Conservation (phyloP, 768 basidiomycete species). For the Phylloporus scabripes region DNA sequence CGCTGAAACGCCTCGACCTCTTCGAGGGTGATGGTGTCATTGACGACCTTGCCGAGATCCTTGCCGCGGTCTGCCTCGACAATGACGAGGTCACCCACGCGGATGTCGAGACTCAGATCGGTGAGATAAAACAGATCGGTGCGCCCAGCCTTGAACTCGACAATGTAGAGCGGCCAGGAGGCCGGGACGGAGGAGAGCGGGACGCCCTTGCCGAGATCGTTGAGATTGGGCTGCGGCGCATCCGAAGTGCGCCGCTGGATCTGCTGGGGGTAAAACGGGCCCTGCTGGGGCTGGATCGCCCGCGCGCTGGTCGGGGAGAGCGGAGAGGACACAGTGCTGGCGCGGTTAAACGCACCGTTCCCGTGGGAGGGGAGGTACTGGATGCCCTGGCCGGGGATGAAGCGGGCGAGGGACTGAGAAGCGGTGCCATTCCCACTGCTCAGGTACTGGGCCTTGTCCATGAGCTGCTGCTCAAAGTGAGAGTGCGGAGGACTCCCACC, state of each 20-base stretch:
- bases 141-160: conserved; percentile 96
- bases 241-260: conserved; percentile 39
- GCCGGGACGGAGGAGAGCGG: conserved; percentile 79
- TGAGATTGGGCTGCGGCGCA: conserved; percentile 31
- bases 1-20: conserved; percentile 91
- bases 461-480: conserved; percentile 43
- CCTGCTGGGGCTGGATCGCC: conserved; percentile 27
- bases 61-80: conserved; percentile 95
- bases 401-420: conserved; percentile 44
- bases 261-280: conserved; percentile 27
- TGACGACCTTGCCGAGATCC: conserved; percentile 88
- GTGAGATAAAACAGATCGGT: conserved; percentile 92
- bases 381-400: conserved; percentile 60
- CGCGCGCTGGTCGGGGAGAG: conserved; percentile 45
- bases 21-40: conserved; percentile 82
- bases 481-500: conserved; percentile 47
- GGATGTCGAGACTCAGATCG: conserved; percentile 58
- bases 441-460: conserved; percentile 38
- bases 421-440: conserved; percentile 15
- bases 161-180: conserved; percentile 88
- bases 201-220: conserved; percentile 81
- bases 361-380: conserved; percentile 45
- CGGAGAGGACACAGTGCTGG: conserved; percentile 43
- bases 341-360: conserved; percentile 35
- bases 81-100: conserved; percentile 88